A percentile compares a stretch with the other conserved stretches of the same genome.
Evolutionary conservation across 805 yeast species (phyloP).

Genomic region (Yarrowia porcina): DNA sequence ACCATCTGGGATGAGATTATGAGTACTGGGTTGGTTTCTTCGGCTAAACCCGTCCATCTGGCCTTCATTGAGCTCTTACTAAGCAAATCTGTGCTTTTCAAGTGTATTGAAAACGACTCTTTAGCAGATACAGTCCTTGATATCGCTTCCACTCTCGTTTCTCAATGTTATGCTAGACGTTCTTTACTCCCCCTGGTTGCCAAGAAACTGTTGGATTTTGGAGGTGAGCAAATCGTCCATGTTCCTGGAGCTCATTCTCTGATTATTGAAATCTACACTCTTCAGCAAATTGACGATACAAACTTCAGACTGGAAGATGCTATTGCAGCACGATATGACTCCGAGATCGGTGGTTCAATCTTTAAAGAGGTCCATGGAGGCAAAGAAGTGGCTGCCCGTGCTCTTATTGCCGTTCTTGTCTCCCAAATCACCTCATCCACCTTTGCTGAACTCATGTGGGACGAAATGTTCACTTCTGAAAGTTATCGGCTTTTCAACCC

Average conservation of each 20-base stretch:
- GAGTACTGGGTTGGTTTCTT: slow-evolving; percentile 58
- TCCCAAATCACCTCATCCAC: background rate
- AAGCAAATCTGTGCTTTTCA: slow-evolving; percentile 42
- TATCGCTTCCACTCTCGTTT: slow-evolving; percentile 33
- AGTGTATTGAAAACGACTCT: slow-evolving; percentile 38
- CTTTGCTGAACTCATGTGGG: slow-evolving; percentile 29
- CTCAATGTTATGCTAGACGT: slow-evolving; percentile 53
- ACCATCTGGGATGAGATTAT: slow-evolving; percentile 58
- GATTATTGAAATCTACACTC: slow-evolving; percentile 39
- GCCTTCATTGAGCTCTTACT: slow-evolving; percentile 51
- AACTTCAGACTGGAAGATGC: slow-evolving; percentile 59
- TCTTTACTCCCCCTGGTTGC: slow-evolving; percentile 62
- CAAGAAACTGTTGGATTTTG: slow-evolving; percentile 40
- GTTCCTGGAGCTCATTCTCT: background rate
- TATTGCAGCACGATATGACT: slow-evolving; percentile 49
- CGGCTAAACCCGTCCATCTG: slow-evolving; percentile 63
- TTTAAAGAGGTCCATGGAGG: slow-evolving; percentile 49
- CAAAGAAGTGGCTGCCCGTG: slow-evolving; percentile 54
- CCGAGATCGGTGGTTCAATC: slow-evolving; percentile 28
- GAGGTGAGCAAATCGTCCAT: slow-evolving; percentile 17
- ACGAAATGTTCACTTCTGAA: slow-evolving; percentile 40
- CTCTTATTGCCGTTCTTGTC: slow-evolving; percentile 35
- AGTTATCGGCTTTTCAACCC: slow-evolving; percentile 49
- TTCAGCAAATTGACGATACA: slow-evolving; percentile 54
- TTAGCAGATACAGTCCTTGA: slow-evolving; percentile 37